Percentiles rank a stretch among this genome's conserved stretches.
These are phyloP conservation scores for Erythrobasidium hasegawianum DNA, from an alignment of 1,284 basidiomycete genomes.

Conservation along the genomic window DNA sequence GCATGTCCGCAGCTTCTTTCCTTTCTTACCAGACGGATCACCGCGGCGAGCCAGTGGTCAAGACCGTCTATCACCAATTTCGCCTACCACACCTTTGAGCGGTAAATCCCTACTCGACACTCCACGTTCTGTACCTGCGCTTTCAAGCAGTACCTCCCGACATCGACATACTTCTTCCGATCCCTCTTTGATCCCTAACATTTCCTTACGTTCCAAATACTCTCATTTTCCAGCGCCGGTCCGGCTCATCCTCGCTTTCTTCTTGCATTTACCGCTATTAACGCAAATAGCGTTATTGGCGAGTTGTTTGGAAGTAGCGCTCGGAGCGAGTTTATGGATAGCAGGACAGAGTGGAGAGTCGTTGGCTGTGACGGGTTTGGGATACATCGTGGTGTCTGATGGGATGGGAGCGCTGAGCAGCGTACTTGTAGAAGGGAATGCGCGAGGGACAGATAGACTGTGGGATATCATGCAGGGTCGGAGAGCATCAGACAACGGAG, in stretches of 20 bases:
- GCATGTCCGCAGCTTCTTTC: conserved; percentile 60
- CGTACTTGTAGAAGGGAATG: conserved; percentile 55
- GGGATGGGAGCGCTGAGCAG: conserved; percentile 59
- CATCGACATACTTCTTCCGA: conserved; percentile 30
- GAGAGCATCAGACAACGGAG: conserved; percentile 41
- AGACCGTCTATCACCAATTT: conserved; percentile 6
- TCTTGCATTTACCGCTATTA: conserved; percentile 47
- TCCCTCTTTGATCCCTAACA: conserved; percentile 33
- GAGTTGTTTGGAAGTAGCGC: conserved; percentile 52
- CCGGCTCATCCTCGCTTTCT: conserved; percentile 39
- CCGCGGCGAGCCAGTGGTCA: conserved; percentile 9
- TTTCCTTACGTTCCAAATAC: conserved; percentile 35
- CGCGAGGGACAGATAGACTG: conserved; percentile 43
- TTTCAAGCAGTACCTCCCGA: conserved; percentile 31
- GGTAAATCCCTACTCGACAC: conserved; percentile 14
- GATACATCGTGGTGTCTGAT: conserved; percentile 96
- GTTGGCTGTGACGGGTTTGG: conserved; percentile 79
- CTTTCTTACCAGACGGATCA: conserved; percentile 60
- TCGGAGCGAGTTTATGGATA: conserved; percentile 70
- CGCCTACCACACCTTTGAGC: conserved; percentile 16
- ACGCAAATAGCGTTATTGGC: conserved; percentile 52
- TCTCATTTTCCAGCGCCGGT: conserved; percentile 43
- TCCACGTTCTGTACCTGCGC: conserved; percentile 33
- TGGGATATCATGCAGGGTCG: conserved; percentile 34
- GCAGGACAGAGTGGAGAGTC: conserved; percentile 86